Base-by-base conservation (phyloP, 2,329 filamentous ascomycete species). In the Fusarium sambucinum region DNA sequence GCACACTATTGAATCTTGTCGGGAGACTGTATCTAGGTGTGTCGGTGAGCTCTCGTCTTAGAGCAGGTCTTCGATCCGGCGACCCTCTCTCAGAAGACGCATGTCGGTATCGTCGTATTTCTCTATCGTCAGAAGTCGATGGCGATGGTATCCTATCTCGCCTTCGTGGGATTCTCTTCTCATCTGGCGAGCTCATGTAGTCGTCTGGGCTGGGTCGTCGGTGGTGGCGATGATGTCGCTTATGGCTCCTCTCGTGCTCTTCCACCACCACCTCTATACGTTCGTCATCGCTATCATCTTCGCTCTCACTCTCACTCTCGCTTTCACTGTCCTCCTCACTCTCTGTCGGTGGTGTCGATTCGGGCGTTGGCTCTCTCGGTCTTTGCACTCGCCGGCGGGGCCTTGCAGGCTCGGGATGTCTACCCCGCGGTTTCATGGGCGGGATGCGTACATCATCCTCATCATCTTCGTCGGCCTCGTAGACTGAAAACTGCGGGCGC, bases 1-100 rank as follows among this genome's bases (percentile, higher is more conserved):
- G 76, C 11, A 79, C 70, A 58, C 76, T 76, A 2, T 72, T 48
- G 3, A 72, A 66, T 37, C 74, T 68, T 41, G 65, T 63, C 11
- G 67, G 73, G 10, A 73, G 70, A 45, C 68, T 72, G 33, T 73
- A 70, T 46, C 72, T 76, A 38, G 76, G 74, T 5, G 74, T 73
- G 17, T 74, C 71, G 59, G 76, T 79, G 17, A 70, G 67, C 32
- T 76, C 73, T 17, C 72, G 69, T 52, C 76, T 76, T 25, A 74
- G 67, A 21, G 73, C 69, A 23, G 74, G 73, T 56, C 73, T 72
- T 19, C 66, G 72, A 13, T 73, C 64, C 3, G 75, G 75, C 8
- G 75, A 78, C 55, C 66, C 70, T 38, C 66, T 70, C 21, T 78
- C 75, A 33, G 75, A 74, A 27, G 64, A 67, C 11, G 74, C 73